A percentile compares a stretch with the other conserved stretches of the same genome.
Conservation (phyloP, 768 basidiomycete genomes). For the Trametes cingulata region DNA sequence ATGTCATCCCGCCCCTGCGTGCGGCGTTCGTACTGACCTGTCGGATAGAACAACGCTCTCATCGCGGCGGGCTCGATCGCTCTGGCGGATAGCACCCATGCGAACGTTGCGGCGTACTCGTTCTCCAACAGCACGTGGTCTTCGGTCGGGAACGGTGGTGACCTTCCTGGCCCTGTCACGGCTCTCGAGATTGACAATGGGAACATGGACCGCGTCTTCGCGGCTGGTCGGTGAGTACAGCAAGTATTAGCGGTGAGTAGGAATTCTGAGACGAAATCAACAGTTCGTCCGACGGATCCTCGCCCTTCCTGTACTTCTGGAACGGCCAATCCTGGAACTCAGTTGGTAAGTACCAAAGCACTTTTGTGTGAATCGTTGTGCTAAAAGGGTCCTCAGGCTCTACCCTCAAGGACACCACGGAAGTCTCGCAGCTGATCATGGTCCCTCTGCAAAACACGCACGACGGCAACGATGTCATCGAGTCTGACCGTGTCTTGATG, state of each 20-base stretch:
- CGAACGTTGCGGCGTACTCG: conserved; percentile 74
- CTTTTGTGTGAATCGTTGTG: not conserved
- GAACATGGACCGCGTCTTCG: conserved; percentile 84
- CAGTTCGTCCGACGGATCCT: conserved; percentile 58
- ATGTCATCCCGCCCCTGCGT: too few relatives aligned
- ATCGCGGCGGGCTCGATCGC: conserved; percentile 81
- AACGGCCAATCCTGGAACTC: conserved; percentile 76
- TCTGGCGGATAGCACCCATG: conserved; percentile 58
- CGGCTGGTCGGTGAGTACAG: conserved; percentile 75
- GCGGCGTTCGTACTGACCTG: not conserved
- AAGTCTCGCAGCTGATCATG: conserved; percentile 83
- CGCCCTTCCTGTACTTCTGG: conserved; percentile 82
- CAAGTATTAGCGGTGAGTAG: conserved; percentile 4
- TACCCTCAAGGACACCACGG: conserved; percentile 53
- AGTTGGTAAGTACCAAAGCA: conserved; percentile 47
- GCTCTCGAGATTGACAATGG: conserved; percentile 83
- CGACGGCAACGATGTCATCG: conserved; percentile 63
- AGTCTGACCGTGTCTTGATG: conserved; percentile 87
- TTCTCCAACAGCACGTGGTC: conserved; percentile 78
- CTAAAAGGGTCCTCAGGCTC: conserved; percentile 44
- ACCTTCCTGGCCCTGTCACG: conserved; percentile 87
- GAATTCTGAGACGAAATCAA: not conserved
- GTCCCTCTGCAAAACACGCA: conserved; percentile 87
- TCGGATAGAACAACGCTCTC: conserved; percentile 61
- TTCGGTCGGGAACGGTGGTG: conserved; percentile 55